Evolutionary conservation across 2,329 filamentous ascomycete genomes (phyloP).

Genomic region (Passalora sequoiae): DNA sequence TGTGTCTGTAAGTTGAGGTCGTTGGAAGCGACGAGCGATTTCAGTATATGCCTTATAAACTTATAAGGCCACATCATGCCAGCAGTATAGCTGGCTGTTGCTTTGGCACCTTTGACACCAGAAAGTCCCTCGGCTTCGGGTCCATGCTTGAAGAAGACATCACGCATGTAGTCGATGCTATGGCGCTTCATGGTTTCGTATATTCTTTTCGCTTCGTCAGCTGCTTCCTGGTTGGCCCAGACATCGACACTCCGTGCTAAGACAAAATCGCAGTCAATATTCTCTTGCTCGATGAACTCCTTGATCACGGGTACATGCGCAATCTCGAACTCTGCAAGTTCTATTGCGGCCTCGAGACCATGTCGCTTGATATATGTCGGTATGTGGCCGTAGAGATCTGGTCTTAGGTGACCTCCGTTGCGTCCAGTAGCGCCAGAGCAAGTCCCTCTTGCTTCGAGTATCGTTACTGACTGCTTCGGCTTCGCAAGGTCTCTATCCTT

Average conservation of each 20-base stretch:
- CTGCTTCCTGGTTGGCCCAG: slow-evolving; percentile 30
- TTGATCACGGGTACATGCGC: slow-evolving; percentile 32
- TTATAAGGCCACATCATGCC: slow-evolving; percentile 75
- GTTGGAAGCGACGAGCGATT: slow-evolving; percentile 43
- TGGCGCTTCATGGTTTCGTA: slow-evolving; percentile 29
- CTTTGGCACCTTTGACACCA: slow-evolving; percentile 33
- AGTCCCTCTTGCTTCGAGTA: slow-evolving; percentile 15
- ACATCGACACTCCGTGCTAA: slow-evolving; percentile 37
- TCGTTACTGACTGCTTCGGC: slow-evolving; percentile 6
- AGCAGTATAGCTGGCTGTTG: slow-evolving; percentile 42
- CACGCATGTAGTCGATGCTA: slow-evolving; percentile 27
- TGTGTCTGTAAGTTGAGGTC: slow-evolving; percentile 66
- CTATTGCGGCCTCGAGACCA: slow-evolving; percentile 25
- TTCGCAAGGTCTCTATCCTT: slow-evolving; percentile 6
- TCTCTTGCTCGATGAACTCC: slow-evolving; percentile 32
- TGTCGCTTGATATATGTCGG: slow-evolving; percentile 24
- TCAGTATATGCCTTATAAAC: slow-evolving; percentile 67
- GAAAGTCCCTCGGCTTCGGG: slow-evolving; percentile 21
- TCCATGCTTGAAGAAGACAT: slow-evolving; percentile 23
- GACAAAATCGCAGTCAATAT: slow-evolving; percentile 41
- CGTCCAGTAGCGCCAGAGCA: slow-evolving; percentile 13
- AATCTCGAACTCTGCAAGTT: slow-evolving; percentile 27
- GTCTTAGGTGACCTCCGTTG: slow-evolving; percentile 32
- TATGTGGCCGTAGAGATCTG: slow-evolving; percentile 39
- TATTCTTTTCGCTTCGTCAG: slow-evolving; percentile 29